These are phyloP conservation scores for Metschnikowia lachancei DNA, from an alignment of 805 yeast genomes.

Conservation along the genomic window DNA sequence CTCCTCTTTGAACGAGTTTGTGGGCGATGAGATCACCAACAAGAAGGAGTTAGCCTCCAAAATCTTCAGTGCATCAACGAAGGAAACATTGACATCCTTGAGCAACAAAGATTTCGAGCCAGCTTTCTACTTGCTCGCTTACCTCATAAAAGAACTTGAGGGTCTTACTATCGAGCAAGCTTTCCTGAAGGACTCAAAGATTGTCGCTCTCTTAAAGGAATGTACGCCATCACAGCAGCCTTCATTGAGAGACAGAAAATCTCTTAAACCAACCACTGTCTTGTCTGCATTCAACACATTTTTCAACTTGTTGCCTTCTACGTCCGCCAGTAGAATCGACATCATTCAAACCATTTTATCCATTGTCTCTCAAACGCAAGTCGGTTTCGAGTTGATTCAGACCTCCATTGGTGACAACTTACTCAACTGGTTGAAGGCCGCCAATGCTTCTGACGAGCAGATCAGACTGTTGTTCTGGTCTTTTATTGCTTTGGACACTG, in stretches of 20 bases:
- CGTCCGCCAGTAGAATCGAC: slow-evolving; percentile 31
- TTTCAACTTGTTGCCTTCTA: slow-evolving; percentile 41
- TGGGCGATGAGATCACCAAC: slow-evolving; percentile 28
- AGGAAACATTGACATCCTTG: slow-evolving; percentile 32
- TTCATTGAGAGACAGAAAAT: slow-evolving; percentile 43
- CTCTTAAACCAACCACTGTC: slow-evolving; percentile 41
- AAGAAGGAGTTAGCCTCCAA: slow-evolving; percentile 28
- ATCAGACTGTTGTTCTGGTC: slow-evolving; percentile 36
- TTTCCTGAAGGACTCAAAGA: slow-evolving; percentile 25
- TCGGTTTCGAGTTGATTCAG: slow-evolving; percentile 34
- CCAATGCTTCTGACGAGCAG: slow-evolving; percentile 31
- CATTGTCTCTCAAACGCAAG: slow-evolving; percentile 29
- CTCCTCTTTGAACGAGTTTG: slow-evolving; percentile 23
- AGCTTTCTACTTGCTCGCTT: slow-evolving; percentile 40
- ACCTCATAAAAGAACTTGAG: slow-evolving; percentile 34
- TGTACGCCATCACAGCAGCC: slow-evolving; percentile 37
- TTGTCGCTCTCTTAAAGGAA: slow-evolving; percentile 30
- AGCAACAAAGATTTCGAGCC: slow-evolving; percentile 46
- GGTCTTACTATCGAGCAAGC: slow-evolving; percentile 24
- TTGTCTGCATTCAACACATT: slow-evolving; percentile 41
- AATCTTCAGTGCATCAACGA: slow-evolving; percentile 29
- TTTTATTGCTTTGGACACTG: slow-evolving; percentile 36
- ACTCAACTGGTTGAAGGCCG: slow-evolving; percentile 34
- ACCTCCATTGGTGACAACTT: slow-evolving; percentile 38
- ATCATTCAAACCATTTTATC: slow-evolving; percentile 33